Base-by-base conservation (phyloP, 345 rosid species). In the Aquilaria malaccensis region DNA sequence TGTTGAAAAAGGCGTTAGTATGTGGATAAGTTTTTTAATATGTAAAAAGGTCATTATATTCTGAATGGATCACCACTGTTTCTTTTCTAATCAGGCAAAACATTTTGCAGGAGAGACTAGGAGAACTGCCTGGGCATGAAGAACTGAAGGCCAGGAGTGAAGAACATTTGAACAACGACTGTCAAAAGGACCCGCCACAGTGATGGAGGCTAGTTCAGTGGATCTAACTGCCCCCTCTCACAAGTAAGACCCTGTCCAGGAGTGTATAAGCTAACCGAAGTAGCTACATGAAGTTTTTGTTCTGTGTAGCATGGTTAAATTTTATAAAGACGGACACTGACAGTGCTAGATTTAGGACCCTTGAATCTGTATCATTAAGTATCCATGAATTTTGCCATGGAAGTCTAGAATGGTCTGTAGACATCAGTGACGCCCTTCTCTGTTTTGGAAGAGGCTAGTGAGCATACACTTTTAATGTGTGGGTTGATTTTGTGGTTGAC, bases 41-140 rank as follows among this genome's bases (percentile, higher is more conserved):
- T 37, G 43, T 37, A 7, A 37, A 37, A 37, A 52, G 13, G 10
- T 2, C 6, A 22, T 6, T 52, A 12, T 52, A 1, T 52, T 2
- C 55, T 14, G 4, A 14, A 3, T 12, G 1, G 2, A 7, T 52
- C 10, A 14, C 14, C 29, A 9, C 22, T 22, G 22, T 2, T 7
- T 2, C 10, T 29, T 29, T 2, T 14, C 29, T 52, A 14, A 6
- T 14, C 55, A 52, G 29, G 29, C 29, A 12, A 13, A 6, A 22
- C 43, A 37, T 13, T 51, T 7, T 77, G 76, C 81, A 92, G 98
- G 96, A 83, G 70, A 89, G 81, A 63, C 85, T 92, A 13, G 80
- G 80, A 61, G 84, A 88, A 68, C 59, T 72, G 70, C 82, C 88
- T 33, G 64, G 65, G 32, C 81, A 72, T 2, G 93, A 83, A 70